Evolutionary conservation across 805 yeast genomes (phyloP).

Genomic region (Starmerella gropengiesseri): DNA sequence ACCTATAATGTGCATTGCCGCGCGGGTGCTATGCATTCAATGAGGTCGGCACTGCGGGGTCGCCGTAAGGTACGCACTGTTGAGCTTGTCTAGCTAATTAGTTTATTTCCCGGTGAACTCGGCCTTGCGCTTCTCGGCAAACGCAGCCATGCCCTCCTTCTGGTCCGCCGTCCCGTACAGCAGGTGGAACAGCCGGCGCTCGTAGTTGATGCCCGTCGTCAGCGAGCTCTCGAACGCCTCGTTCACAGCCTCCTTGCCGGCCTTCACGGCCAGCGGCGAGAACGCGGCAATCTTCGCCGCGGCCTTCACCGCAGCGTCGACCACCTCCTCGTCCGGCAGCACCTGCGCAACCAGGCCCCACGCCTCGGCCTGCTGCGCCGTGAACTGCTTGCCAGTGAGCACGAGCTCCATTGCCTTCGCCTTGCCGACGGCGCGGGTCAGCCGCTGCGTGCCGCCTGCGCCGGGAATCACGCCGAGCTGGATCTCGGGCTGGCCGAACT

Average conservation of each 20-base stretch:
- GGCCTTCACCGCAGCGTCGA: conserved; percentile 37
- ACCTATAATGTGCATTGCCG: too few relatives aligned
- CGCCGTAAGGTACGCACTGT: too few relatives aligned
- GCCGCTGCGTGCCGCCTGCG: conserved; percentile 46
- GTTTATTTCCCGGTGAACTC: conserved; percentile 29
- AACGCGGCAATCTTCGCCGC: conserved; percentile 36
- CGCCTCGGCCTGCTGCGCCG: conserved; percentile 36
- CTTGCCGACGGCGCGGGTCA: conserved; percentile 40
- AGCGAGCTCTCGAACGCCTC: conserved; percentile 32
- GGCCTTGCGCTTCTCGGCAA: conserved; percentile 38
- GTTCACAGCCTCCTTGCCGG: conserved; percentile 39
- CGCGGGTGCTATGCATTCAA: too few relatives aligned
- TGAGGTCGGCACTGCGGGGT: too few relatives aligned
- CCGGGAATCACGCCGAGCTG: conserved; percentile 43
- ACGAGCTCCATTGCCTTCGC: conserved; percentile 40
- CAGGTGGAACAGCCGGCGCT: conserved; percentile 37
- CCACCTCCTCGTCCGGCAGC: conserved; percentile 32
- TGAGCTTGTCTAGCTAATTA: background rate
- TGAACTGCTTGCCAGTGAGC: conserved; percentile 38
- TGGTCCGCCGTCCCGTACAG: conserved; percentile 40
- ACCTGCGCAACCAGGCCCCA: conserved; percentile 42
- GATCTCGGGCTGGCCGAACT: conserved; percentile 47
- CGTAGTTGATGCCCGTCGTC: conserved; percentile 34
- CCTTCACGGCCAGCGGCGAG: conserved; percentile 37
- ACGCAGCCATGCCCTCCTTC: conserved; percentile 42